Percentiles rank a stretch among this genome's conserved stretches.
Evolutionary conservation across 345 rosid genomes (phyloP).

Genomic region (Lepidium didymum): DNA sequence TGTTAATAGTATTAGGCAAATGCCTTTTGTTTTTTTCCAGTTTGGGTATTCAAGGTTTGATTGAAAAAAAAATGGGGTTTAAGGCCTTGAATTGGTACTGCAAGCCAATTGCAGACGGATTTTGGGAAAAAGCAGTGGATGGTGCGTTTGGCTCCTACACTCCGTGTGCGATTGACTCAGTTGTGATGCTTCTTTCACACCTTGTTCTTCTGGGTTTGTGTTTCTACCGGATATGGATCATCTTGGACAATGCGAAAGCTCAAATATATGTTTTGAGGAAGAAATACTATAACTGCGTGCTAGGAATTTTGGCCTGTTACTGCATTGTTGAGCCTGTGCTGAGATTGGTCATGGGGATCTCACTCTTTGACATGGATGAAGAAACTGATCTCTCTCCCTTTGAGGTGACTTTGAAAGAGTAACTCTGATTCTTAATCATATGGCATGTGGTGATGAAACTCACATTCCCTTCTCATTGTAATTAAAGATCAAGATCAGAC

Average conservation of each 20-base stretch:
- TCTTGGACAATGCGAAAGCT: slow-evolving; percentile 42
- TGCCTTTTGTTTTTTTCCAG: slow-evolving; percentile 1
- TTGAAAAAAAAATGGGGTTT: slow-evolving; percentile 45
- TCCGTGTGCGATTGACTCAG: slow-evolving; percentile 62
- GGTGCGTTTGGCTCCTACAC: slow-evolving; percentile 72
- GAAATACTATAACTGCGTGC: slow-evolving; percentile 44
- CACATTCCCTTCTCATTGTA: not conserved
- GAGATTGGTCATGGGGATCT: slow-evolving; percentile 60
- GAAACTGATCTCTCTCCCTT: slow-evolving; percentile 58
- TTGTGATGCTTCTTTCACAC: slow-evolving; percentile 62
- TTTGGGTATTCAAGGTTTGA: slow-evolving; percentile 7
- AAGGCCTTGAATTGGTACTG: slow-evolving; percentile 73
- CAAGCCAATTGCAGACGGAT: slow-evolving; percentile 53
- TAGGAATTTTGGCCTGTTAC: slow-evolving; percentile 59
- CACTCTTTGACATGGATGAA: slow-evolving; percentile 54
- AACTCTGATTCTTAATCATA: not conserved
- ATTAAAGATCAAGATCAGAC: not conserved
- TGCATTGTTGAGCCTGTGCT: slow-evolving; percentile 67
- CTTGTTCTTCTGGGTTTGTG: slow-evolving; percentile 66
- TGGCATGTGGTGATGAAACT: not conserved
- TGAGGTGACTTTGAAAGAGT: slow-evolving; percentile 45
- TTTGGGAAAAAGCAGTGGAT: slow-evolving; percentile 51
- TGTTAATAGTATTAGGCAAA: not conserved
- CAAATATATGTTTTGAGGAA: slow-evolving; percentile 61
- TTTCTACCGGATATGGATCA: slow-evolving; percentile 64